Base-by-base conservation (phyloP, 106 monocot genomes). In the Narthecium ossifragum region DNA sequence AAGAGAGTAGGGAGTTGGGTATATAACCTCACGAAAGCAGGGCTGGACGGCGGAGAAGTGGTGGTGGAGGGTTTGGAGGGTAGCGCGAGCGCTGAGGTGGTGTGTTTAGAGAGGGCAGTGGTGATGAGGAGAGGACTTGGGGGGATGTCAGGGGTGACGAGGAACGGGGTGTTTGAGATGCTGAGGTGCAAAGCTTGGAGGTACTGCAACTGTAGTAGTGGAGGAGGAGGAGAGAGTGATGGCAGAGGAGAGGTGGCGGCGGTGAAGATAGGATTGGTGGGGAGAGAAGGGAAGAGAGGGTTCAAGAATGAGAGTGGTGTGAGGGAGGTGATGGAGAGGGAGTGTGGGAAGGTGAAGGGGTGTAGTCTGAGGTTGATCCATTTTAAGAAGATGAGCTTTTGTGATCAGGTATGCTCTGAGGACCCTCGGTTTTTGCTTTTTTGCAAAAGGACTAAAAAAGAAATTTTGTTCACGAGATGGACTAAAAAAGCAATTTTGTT, bases 31-130 rank as follows among this genome's bases (percentile, higher is more conserved):
- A 31, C 64, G 52, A 38, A 51, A n/a, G 59, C 59, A 8, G 45
- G 20, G 18, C 49, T 76, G 26, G 64, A 60, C 34, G 60, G 45
- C 14, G 54, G 34, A 2, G 59, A 23, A 24, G 13, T 14, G 28
- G 33, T 55, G 26, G 65, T 58, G 1, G 13, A 53, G 41, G 27
- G 38, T 17, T 51, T 32, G 38, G 36, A 34, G 3, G 24, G 49
- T 8, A 26, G 29, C 2, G 36, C 11, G 10, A 29, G 18, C 6
- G 28, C 26, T 26, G 45, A 21, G 6, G 39, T 36, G 63, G 57
- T 40, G 37, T 70, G 75, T 26, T 70, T 76, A 13, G 75, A 70
- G 63, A 55, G 22, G 46, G 70, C 59, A 20, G 70, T 53, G 64
- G 64, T 59, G 70, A n/a, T 70, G 48, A 40, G 64, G 64, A 39